Percentiles rank a stretch among this genome's conserved stretches.
Evolutionary conservation across 176 grass and related monocot genomes (phyloP).

Genomic region (Carex myosuroides): DNA sequence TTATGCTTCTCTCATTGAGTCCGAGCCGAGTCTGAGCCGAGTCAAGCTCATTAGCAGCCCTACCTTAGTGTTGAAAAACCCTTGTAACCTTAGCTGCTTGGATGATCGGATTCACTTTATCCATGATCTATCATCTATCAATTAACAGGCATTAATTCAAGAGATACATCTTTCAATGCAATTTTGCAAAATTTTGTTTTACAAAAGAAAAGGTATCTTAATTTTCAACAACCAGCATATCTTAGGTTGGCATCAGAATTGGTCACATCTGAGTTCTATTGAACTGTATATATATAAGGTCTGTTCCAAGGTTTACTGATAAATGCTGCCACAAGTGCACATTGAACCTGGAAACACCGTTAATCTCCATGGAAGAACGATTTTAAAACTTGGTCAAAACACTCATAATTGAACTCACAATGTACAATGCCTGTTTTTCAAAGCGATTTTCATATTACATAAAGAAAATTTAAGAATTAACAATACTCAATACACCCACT

Average conservation of each 20-base stretch:
- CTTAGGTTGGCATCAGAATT: not conserved
- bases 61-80: not conserved
- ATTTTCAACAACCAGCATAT: not conserved
- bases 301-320: no score
- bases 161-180: not conserved
- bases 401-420: slow-evolving; percentile 12
- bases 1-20: no score
- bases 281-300: not conserved
- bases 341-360: not conserved
- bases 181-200: no score
- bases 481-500: slow-evolving; percentile 10
- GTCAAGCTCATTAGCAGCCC: no score
- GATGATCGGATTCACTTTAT: no score
- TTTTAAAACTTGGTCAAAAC: not conserved
- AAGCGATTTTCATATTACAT: not conserved
- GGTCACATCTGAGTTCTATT: not conserved
- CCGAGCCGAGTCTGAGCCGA: no score
- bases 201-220: not conserved
- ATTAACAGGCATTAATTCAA: not conserved
- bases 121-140: not conserved
- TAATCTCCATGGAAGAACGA: not conserved
- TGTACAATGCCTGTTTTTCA: not conserved
- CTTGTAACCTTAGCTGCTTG: no score
- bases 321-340: not conserved
- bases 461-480: not conserved